These are phyloP conservation scores for Singerocomus inundabilis DNA, from an alignment of 1,284 basidiomycete genomes.

Conservation along the genomic window DNA sequence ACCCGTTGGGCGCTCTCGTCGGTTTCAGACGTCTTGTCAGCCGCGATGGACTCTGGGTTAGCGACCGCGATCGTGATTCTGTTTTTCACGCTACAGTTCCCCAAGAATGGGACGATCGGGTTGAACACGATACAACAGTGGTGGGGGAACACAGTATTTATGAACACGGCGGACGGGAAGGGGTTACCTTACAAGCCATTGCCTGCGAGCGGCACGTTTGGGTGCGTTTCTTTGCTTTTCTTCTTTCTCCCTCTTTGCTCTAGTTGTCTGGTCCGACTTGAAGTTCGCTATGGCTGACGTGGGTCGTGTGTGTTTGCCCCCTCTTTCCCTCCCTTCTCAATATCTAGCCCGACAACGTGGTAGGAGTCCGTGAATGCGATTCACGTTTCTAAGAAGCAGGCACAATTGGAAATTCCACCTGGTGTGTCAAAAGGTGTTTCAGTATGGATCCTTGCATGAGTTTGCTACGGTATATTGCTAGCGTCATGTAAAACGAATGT, in stretches of 20 bases:
- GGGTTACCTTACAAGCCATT: constrained; percentile 30
- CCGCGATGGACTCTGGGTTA: constrained; percentile 52
- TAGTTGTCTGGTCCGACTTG: too few relatives aligned
- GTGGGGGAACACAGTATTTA: constrained; percentile 69
- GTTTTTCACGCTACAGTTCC: constrained; percentile 70
- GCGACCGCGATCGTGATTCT: constrained; percentile 54
- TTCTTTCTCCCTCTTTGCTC: too few relatives aligned
- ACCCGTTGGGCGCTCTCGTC: background rate
- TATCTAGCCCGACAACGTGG: constrained; percentile 19
- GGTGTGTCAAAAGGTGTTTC: too few relatives aligned
- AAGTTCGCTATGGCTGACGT: constrained; percentile 4
- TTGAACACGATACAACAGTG: constrained; percentile 51
- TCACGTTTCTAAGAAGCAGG: too few relatives aligned
- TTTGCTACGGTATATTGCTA: too few relatives aligned
- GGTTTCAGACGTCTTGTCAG: constrained; percentile 47
- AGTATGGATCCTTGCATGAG: too few relatives aligned
- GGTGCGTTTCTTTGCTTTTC: too few relatives aligned
- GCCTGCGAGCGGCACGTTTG: constrained; percentile 39
- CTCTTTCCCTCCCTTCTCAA: too few relatives aligned
- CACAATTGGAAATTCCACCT: too few relatives aligned
- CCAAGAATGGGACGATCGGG: constrained; percentile 59
- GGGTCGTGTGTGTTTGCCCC: background rate
- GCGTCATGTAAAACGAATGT: too few relatives aligned
- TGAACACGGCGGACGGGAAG: constrained; percentile 43
- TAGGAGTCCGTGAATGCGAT: too few relatives aligned